Conservation (phyloP, 305 asterid species). For the Solanum chacoense region DNA sequence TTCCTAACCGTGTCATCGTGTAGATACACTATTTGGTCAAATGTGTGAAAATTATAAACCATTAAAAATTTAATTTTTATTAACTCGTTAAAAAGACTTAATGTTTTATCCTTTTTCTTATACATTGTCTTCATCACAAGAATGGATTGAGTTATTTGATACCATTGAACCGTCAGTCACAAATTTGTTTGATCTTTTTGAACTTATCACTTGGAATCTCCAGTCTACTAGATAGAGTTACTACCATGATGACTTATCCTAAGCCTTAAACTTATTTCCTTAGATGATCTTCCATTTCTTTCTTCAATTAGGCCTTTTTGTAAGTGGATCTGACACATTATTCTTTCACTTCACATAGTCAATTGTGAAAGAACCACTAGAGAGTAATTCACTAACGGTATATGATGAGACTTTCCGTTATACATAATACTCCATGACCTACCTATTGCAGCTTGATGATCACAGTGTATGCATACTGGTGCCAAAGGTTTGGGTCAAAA, state of each 20-base stretch:
- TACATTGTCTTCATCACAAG: background rate
- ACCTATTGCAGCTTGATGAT: background rate
- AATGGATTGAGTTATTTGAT: background rate
- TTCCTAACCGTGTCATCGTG: background rate
- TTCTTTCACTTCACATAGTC: background rate
- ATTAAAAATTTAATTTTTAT: no score
- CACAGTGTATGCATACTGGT: background rate
- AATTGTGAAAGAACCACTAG: background rate
- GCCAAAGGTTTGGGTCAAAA: background rate
- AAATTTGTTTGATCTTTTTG: no score
- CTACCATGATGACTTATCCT: background rate
- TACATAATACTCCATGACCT: background rate
- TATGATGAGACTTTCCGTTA: background rate
- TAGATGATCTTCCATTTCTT: background rate
- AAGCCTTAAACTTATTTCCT: background rate
- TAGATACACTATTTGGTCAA: background rate
- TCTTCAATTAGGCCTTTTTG: background rate
- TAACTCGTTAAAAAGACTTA: background rate
- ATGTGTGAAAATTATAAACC: no score
- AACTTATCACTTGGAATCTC: background rate
- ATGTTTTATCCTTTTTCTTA: background rate
- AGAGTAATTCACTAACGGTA: background rate
- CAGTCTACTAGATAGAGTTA: background rate
- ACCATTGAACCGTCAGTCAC: background rate
- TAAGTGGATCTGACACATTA: background rate